Evolutionary conservation across 1,284 basidiomycete species (phyloP).

Genomic region (Pyrrhoderma lamaoense): DNA sequence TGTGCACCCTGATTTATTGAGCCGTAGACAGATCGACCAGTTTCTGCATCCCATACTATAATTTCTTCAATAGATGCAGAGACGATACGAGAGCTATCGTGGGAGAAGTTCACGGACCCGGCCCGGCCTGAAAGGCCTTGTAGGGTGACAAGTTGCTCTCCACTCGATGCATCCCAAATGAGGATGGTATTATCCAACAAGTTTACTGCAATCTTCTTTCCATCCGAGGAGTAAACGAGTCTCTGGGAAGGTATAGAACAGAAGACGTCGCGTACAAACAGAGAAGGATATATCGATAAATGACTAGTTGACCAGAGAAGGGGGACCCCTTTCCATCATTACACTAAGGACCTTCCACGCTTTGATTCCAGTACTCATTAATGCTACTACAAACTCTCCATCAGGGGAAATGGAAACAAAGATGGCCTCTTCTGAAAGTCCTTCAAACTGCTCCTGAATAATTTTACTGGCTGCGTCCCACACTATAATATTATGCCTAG

Average conservation of each 20-base stretch:
- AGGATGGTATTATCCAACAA: constrained; percentile 78
- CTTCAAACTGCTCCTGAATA: neutral
- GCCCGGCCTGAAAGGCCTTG: too few relatives aligned
- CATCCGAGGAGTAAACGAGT: neutral
- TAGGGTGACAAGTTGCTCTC: neutral
- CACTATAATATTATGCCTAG: neutral
- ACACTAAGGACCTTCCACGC: too few relatives aligned
- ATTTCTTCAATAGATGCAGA: neutral
- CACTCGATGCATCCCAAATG: too few relatives aligned
- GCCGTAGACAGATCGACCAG: neutral
- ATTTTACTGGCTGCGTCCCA: neutral
- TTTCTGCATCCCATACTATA: neutral
- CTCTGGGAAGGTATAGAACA: too few relatives aligned
- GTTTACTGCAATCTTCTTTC: constrained; percentile 31
- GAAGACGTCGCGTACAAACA: too few relatives aligned
- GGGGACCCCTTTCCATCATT: too few relatives aligned
- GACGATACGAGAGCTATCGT: neutral
- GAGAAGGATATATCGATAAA: neutral
- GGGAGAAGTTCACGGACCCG: too few relatives aligned
- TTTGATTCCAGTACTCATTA: constrained; percentile 9
- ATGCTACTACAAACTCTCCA: too few relatives aligned
- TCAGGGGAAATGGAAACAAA: neutral
- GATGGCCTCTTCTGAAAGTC: neutral
- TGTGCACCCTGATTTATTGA: too few relatives aligned
- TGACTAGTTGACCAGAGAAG: too few relatives aligned